These are phyloP conservation scores for Aegilops bicornis DNA, from an alignment of 176 grass and related monocot species.

Conservation along the genomic window DNA sequence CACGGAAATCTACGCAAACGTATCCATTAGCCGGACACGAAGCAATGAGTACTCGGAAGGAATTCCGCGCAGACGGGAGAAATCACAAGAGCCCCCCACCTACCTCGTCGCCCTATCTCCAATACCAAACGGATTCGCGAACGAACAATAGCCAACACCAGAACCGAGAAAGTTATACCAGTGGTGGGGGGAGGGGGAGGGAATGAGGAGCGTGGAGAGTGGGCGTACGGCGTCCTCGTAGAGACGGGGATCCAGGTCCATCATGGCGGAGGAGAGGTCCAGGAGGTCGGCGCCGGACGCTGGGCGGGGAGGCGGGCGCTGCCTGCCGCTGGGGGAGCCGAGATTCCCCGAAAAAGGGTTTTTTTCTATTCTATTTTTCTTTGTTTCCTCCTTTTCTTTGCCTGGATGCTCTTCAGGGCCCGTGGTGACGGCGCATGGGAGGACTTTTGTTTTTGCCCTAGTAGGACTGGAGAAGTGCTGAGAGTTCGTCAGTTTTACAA, in stretches of 20 bases:
- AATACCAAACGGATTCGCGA: slow-evolving; percentile 1
- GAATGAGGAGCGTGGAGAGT: not conserved
- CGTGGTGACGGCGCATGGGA: not conserved
- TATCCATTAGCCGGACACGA: not conserved
- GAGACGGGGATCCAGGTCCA: slow-evolving; percentile 80
- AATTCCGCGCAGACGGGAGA: not conserved
- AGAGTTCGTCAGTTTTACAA: too few species aligned
- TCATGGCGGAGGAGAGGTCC: slow-evolving; percentile 38
- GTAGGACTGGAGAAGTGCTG: too few species aligned
- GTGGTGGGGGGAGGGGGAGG: not conserved
- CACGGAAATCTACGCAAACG: not conserved
- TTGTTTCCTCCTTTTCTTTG: slow-evolving; percentile 10
- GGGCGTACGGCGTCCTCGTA: slow-evolving; percentile 71
- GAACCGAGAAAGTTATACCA: not conserved
- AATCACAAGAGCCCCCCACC: not conserved
- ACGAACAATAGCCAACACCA: slow-evolving; percentile 1
- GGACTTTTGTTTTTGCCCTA: too few species aligned
- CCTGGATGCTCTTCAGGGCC: not conserved
- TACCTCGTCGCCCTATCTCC: not conserved
- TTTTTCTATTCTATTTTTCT: slow-evolving; percentile 9
- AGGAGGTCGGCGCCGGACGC: slow-evolving; percentile 25
- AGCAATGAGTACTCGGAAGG: not conserved
- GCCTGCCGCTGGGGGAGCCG: slow-evolving; percentile 15
- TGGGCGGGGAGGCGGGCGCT: not conserved
- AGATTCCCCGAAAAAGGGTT: not conserved